A percentile compares a stretch with the other conserved stretches of the same genome.
Evolutionary conservation across 192 early-diverging fungal genomes (phyloP).

Genomic region (Gigaspora rosea): DNA sequence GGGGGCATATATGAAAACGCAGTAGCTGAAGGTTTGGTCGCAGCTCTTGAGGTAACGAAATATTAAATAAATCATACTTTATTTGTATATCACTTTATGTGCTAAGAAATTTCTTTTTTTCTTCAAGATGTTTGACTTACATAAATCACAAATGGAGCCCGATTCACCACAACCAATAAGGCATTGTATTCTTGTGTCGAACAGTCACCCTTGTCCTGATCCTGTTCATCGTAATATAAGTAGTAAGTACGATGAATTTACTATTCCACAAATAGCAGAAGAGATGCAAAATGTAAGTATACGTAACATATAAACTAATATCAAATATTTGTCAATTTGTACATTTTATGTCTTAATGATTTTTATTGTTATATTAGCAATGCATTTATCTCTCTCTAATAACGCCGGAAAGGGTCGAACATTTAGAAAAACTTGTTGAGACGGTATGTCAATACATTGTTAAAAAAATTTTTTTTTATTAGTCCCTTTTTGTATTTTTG

Average conservation of each 20-base stretch:
- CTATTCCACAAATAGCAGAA: conserved; percentile 43
- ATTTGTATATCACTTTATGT: neutral
- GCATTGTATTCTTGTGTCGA: conserved; percentile 54
- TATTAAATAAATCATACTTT: neutral
- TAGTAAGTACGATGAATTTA: conserved; percentile 49
- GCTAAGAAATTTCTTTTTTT: neutral
- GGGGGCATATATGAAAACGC: conserved; percentile 54
- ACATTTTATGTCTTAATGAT: neutral
- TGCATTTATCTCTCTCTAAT: conserved; percentile 47
- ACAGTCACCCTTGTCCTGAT: conserved; percentile 44
- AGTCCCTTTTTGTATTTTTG: neutral
- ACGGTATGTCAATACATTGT: conserved; percentile 15
- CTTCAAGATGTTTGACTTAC: conserved; percentile 47
- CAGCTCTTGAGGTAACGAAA: conserved; percentile 52
- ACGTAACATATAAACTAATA: too few species aligned
- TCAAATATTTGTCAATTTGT: too few species aligned
- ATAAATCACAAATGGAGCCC: conserved; percentile 22
- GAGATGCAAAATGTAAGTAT: conserved; percentile 49
- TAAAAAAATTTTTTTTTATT: neutral
- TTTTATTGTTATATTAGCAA: conserved; percentile 12
- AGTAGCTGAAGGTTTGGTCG: conserved; percentile 57
- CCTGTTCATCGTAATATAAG: conserved; percentile 42
- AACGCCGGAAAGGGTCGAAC: conserved; percentile 34
- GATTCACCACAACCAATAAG: conserved; percentile 31
- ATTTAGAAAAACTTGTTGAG: conserved; percentile 39